Percentiles rank a stretch among this genome's conserved stretches.
These are phyloP conservation scores for Amoeboaphelidium occidentale DNA, from an alignment of 371 early-diverging fungal genomes.

Conservation along the genomic window DNA sequence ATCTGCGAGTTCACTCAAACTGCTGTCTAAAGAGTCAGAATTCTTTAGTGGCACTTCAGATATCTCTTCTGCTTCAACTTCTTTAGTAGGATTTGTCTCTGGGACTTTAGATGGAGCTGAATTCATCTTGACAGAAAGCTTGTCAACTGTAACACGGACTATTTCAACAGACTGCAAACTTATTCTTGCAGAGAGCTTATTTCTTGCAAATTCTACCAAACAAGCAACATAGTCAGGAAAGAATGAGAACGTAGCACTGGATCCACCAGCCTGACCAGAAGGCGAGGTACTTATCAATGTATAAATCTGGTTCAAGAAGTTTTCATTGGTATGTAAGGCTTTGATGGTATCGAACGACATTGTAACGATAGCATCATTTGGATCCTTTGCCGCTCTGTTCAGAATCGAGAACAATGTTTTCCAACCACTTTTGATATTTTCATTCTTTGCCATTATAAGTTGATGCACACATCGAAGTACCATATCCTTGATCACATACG, in stretches of 20 bases:
- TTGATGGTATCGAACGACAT: constrained; percentile 22
- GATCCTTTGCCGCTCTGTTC: constrained; percentile 45
- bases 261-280: not conserved
- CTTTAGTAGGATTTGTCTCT: not conserved
- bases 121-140: constrained; percentile 14
- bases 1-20: not conserved
- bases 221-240: constrained; percentile 39
- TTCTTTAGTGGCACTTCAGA: too few relatives aligned
- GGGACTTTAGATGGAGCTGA: constrained; percentile 5
- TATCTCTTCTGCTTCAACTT: constrained; percentile 3
- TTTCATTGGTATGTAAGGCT: constrained; percentile 14
- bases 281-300: too few relatives aligned
- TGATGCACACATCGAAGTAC: constrained; percentile 64
- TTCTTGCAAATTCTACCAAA: constrained; percentile 44
- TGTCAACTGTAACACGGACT: constrained; percentile 12
- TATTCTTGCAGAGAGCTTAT: constrained; percentile 15
- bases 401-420: constrained; percentile 63
- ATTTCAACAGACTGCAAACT: constrained; percentile 18
- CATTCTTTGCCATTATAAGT: constrained; percentile 53
- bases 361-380: constrained; percentile 17
- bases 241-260: constrained; percentile 19
- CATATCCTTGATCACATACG: constrained; percentile 70
- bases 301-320: too few relatives aligned
- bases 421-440: constrained; percentile 47
- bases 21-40: not conserved